A percentile compares a stretch with the other conserved stretches of the same genome.
Evolutionary conservation across 2,329 filamentous ascomycete genomes (phyloP).

Genomic region (Alternaria incomplexa): DNA sequence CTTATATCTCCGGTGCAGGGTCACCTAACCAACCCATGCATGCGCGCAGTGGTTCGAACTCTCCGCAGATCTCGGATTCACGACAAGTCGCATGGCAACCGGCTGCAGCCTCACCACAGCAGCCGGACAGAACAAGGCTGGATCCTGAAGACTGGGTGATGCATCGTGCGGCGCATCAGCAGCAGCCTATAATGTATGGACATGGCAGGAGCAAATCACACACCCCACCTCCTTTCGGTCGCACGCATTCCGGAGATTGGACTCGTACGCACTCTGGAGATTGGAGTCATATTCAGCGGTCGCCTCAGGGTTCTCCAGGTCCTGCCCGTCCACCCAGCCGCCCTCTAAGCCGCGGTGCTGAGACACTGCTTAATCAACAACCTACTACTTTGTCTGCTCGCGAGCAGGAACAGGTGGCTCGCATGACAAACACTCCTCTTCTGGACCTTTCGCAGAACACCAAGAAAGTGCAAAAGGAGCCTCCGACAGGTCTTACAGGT

Average conservation of each 20-base stretch:
- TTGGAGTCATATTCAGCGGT: conserved; percentile 50
- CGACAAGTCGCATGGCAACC: conserved; percentile 83
- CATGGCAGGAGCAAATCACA: conserved; percentile 67
- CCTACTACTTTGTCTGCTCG: conserved; percentile 75
- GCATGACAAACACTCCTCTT: conserved; percentile 77
- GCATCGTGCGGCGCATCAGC: conserved; percentile 66
- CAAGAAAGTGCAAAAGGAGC: conserved; percentile 50
- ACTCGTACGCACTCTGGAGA: conserved; percentile 54
- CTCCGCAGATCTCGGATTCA: conserved; percentile 58
- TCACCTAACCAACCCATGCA: conserved; percentile 52
- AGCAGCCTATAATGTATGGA: conserved; percentile 52
- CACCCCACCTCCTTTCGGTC: conserved; percentile 52
- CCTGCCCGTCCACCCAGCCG: conserved; percentile 37
- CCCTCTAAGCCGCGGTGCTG: conserved; percentile 59
- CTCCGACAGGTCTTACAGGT: conserved; percentile 69
- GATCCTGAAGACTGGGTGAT: conserved; percentile 85
- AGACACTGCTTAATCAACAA: conserved; percentile 59
- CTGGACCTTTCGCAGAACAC: conserved; percentile 66
- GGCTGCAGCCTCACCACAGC: conserved; percentile 60
- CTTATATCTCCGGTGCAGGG: conserved; percentile 36
- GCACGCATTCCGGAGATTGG: conserved; percentile 55
- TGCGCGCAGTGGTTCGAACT: conserved; percentile 46
- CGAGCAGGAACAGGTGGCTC: conserved; percentile 88
- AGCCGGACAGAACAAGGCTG: conserved; percentile 59
- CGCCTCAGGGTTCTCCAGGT: conserved; percentile 30